A percentile compares a stretch with the other conserved stretches of the same genome.
These are phyloP conservation scores for Yamadazyma sp. DNA, from an alignment of 805 yeast species.

Conservation along the genomic window DNA sequence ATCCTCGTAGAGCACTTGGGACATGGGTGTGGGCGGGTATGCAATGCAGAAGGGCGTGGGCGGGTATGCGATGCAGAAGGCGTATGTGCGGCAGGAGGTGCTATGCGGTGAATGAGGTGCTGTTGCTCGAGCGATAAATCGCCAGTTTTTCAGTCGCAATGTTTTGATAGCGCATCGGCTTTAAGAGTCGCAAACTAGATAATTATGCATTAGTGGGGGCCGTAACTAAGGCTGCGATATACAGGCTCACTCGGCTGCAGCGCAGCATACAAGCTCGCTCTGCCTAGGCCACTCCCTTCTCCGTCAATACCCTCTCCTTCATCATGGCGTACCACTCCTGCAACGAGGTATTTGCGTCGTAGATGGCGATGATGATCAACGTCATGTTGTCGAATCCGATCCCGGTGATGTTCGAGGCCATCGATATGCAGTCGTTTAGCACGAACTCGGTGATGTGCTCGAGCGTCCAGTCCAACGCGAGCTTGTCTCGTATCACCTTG, in stretches of 20 bases:
- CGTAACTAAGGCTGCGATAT: too few species aligned
- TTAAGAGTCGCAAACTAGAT: too few species aligned
- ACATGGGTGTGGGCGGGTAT: too few species aligned
- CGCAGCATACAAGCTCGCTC: background rate
- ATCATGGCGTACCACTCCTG: conserved; percentile 60
- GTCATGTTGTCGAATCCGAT: conserved; percentile 86
- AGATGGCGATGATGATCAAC: conserved; percentile 63
- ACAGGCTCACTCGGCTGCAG: too few species aligned
- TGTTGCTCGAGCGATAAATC: background rate
- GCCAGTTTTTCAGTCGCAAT: conserved; percentile 5
- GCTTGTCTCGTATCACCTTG: conserved; percentile 53
- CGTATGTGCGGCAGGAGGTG: too few species aligned
- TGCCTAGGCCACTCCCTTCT: conserved; percentile 17
- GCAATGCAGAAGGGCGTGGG: too few species aligned
- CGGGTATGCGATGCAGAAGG: too few species aligned
- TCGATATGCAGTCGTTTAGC: conserved; percentile 63
- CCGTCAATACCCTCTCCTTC: conserved; percentile 38
- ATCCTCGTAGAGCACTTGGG: conserved; percentile 36
- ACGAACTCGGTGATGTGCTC: conserved; percentile 59
- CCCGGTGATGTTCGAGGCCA: conserved; percentile 74
- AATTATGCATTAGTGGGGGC: too few species aligned
- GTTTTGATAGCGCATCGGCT: too few species aligned
- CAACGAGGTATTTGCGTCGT: conserved; percentile 40
- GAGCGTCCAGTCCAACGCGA: conserved; percentile 56
- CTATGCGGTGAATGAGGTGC: background rate